Percentiles rank a stretch among this genome's conserved stretches.
Conservation (phyloP, 2,329 filamentous ascomycete genomes). For the Scortechinia acanthostroma region DNA sequence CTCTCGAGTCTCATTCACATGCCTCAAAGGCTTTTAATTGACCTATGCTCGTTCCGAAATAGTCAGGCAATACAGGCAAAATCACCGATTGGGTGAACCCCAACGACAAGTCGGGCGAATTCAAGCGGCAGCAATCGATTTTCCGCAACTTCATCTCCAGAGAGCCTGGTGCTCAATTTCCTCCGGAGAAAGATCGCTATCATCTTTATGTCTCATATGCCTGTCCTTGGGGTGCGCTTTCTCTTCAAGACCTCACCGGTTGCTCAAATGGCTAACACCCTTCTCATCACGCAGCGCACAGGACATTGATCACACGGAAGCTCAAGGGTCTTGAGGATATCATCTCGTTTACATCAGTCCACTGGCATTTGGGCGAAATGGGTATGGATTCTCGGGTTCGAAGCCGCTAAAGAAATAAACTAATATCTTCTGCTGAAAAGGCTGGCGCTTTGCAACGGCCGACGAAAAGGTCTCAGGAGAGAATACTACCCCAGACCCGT, state of each 20-base stretch:
- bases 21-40: background rate
- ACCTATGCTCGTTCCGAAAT: background rate
- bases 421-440: too few relatives aligned
- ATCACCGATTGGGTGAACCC: slow-evolving; percentile 82
- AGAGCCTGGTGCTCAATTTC: slow-evolving; percentile 66
- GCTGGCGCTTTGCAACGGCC: slow-evolving; percentile 75
- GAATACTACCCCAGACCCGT: slow-evolving; percentile 59
- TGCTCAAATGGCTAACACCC: slow-evolving; percentile 3
- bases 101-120: slow-evolving; percentile 76
- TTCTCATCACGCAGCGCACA: slow-evolving; percentile 48
- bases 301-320: slow-evolving; percentile 78
- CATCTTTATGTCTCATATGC: slow-evolving; percentile 93
- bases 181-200: slow-evolving; percentile 81
- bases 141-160: slow-evolving; percentile 78
- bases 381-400: slow-evolving; percentile 22
- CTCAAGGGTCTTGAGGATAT: slow-evolving; percentile 88
- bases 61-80: slow-evolving; percentile 20
- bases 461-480: slow-evolving; percentile 47
- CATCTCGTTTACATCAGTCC: slow-evolving; percentile 73
- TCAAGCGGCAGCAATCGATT: slow-evolving; percentile 77
- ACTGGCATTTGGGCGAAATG: slow-evolving; percentile 74
- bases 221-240: slow-evolving; percentile 68
- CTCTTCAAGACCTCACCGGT: background rate
- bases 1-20: background rate
- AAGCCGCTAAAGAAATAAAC: too few relatives aligned